Conservation (phyloP, 1,284 basidiomycete species). For the Irpex rosettiformis region DNA sequence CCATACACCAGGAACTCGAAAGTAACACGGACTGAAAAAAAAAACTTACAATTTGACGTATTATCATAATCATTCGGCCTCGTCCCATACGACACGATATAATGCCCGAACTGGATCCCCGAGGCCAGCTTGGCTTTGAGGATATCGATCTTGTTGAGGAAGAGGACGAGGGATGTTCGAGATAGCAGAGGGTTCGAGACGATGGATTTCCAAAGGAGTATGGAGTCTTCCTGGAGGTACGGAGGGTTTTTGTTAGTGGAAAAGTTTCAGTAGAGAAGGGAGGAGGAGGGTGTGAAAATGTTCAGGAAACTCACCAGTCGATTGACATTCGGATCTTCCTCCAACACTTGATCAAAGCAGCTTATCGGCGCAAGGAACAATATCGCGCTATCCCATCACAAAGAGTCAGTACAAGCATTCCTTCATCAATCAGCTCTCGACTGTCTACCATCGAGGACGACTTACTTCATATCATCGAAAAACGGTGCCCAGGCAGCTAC, state of each 20-base stretch:
- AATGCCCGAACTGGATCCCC: slow-evolving; percentile 52
- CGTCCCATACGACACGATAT: slow-evolving; percentile 51
- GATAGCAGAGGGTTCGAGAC: slow-evolving; percentile 55
- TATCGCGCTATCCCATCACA: slow-evolving; percentile 50
- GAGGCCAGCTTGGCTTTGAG: slow-evolving; percentile 50
- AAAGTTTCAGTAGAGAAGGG: background rate
- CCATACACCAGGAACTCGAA: too few relatives aligned
- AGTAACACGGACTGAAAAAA: too few relatives aligned
- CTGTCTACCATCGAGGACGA: too few relatives aligned
- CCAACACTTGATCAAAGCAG: slow-evolving; percentile 60
- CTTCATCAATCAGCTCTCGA: background rate
- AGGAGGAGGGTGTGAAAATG: background rate
- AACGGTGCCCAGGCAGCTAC: slow-evolving; percentile 59
- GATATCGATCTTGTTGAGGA: slow-evolving; percentile 66
- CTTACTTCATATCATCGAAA: slow-evolving; percentile 60
- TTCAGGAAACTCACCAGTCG: slow-evolving; percentile 31
- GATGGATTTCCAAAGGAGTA: slow-evolving; percentile 58
- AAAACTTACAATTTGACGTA: slow-evolving; percentile 49
- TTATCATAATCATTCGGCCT: slow-evolving; percentile 50
- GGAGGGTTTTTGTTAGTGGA: background rate
- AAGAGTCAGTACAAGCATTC: background rate
- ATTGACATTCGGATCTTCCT: slow-evolving; percentile 56
- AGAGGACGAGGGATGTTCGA: slow-evolving; percentile 41
- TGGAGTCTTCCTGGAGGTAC: slow-evolving; percentile 42
- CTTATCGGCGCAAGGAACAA: slow-evolving; percentile 68